phyloP scores from a whole-genome alignment of 129 eudicot genomes.

The Mikania micrantha region DNA sequence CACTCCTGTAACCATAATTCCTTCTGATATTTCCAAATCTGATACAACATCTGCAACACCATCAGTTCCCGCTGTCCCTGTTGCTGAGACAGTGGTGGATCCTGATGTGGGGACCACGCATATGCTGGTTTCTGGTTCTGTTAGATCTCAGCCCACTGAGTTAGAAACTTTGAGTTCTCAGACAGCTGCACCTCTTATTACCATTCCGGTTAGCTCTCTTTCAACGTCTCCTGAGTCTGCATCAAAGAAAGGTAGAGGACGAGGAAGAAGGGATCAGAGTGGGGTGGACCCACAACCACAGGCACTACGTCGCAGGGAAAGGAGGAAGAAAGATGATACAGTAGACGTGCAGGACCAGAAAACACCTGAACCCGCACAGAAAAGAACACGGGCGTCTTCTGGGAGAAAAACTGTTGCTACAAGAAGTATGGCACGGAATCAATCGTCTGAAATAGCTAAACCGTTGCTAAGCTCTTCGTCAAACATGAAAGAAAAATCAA shows the following conservation, averaged over 20 bases:
- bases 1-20: slow-evolving; percentile 21
- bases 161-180: slow-evolving; percentile 19
- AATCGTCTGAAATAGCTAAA: slow-evolving; percentile 21
- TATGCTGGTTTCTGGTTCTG: slow-evolving; percentile 23
- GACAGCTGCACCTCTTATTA: slow-evolving; percentile 18
- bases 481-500: slow-evolving; percentile 17
- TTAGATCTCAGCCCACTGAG: slow-evolving; percentile 18
- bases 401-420: slow-evolving; percentile 48
- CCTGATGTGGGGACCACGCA: neutral
- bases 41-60: slow-evolving; percentile 14
- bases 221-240: slow-evolving; percentile 24
- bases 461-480: slow-evolving; percentile 2
- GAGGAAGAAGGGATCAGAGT: slow-evolving; percentile 53
- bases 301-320: slow-evolving; percentile 49
- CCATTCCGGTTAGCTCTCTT: slow-evolving; percentile 29
- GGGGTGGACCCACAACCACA: slow-evolving; percentile 31
- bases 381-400: slow-evolving; percentile 40
- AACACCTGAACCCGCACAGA: slow-evolving; percentile 41
- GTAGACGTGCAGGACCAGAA: slow-evolving; percentile 41
- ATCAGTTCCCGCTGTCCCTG: slow-evolving; percentile 24
- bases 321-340: slow-evolving; percentile 42
- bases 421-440: slow-evolving; percentile 42
- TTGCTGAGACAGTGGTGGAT: neutral
- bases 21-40: slow-evolving; percentile 14
- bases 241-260: slow-evolving; percentile 49